These are phyloP conservation scores for Fusarium tanahbumbuense DNA, from an alignment of 2,329 filamentous ascomycete genomes.

Conservation along the genomic window DNA sequence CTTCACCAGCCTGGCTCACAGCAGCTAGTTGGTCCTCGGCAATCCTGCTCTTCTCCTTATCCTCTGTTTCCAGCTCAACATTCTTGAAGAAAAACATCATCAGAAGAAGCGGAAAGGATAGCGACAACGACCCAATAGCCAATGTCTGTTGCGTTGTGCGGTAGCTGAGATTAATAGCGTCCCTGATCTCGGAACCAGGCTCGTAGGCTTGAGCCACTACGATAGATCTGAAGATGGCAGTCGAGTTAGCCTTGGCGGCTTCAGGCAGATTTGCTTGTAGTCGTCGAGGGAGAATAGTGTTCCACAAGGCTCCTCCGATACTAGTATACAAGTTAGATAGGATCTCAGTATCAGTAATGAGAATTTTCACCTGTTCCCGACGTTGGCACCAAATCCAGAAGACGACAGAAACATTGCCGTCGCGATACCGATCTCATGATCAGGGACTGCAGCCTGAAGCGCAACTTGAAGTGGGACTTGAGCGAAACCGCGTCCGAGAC, in stretches of 20 bases:
- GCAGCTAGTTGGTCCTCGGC: background rate
- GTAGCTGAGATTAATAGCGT: conserved; percentile 33
- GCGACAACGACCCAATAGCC: conserved; percentile 29
- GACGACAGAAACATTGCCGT: conserved; percentile 35
- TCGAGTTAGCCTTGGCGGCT: conserved; percentile 16
- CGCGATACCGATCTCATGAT: conserved; percentile 25
- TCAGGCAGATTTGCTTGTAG: background rate
- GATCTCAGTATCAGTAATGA: too few relatives aligned
- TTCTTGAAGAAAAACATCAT: conserved; percentile 39
- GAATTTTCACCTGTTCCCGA: conserved; percentile 1
- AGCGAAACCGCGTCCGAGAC: conserved; percentile 27
- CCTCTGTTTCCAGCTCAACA: conserved; percentile 25
- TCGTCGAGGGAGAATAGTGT: background rate
- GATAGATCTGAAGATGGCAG: conserved; percentile 43
- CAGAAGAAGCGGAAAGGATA: conserved; percentile 23
- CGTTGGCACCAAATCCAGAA: conserved; percentile 29
- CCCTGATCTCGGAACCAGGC: conserved; percentile 3
- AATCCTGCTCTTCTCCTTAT: background rate
- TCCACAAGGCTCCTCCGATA: background rate
- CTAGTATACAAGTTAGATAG: too few relatives aligned
- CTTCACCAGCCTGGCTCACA: too few relatives aligned
- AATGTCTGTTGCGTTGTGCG: conserved; percentile 35
- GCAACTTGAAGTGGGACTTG: conserved; percentile 25
- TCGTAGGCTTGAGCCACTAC: conserved; percentile 38
- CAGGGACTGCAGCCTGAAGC: conserved; percentile 7